Conservation (phyloP, 306 rosid species). For the Glycine tomentella region DNA sequence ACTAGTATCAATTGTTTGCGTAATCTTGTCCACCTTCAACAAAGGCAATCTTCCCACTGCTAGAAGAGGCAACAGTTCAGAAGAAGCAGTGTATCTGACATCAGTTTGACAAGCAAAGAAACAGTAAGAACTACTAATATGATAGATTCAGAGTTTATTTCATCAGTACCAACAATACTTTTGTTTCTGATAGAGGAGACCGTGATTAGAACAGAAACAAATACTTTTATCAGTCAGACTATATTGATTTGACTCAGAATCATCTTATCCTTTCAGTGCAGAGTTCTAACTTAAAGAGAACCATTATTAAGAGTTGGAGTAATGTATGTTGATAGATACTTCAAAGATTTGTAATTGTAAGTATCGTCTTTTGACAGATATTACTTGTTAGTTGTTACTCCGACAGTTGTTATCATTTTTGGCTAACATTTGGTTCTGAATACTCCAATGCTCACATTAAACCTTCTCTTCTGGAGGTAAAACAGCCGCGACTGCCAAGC, state of each 20-base stretch:
- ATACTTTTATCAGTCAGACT: background rate
- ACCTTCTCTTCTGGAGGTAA: too few species aligned
- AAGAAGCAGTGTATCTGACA: slow-evolving; percentile 90
- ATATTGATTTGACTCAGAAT: slow-evolving; percentile 1
- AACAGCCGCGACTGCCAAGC: too few species aligned
- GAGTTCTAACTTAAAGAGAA: background rate
- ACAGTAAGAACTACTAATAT: slow-evolving; percentile 6
- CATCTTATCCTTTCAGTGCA: slow-evolving; percentile 13
- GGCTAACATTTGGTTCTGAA: too few species aligned
- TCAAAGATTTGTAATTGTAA: background rate
- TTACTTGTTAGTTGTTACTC: too few species aligned
- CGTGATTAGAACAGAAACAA: slow-evolving; percentile 36
- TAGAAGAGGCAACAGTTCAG: slow-evolving; percentile 90
- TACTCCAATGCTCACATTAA: too few species aligned
- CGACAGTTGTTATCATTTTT: background rate
- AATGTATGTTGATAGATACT: background rate
- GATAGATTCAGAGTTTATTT: background rate
- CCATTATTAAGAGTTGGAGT: background rate
- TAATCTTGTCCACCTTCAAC: slow-evolving; percentile 76
- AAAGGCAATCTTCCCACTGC: slow-evolving; percentile 83
- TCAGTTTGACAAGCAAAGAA: slow-evolving; percentile 32
- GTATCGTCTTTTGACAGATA: too few species aligned
- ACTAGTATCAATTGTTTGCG: slow-evolving; percentile 72
- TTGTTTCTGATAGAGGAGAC: slow-evolving; percentile 18
- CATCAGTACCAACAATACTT: slow-evolving; percentile 24